A percentile compares a stretch with the other conserved stretches of the same genome.
Evolutionary conservation across 1,284 basidiomycete genomes (phyloP).

Genomic region (Sanghuangporus sanghuang): DNA sequence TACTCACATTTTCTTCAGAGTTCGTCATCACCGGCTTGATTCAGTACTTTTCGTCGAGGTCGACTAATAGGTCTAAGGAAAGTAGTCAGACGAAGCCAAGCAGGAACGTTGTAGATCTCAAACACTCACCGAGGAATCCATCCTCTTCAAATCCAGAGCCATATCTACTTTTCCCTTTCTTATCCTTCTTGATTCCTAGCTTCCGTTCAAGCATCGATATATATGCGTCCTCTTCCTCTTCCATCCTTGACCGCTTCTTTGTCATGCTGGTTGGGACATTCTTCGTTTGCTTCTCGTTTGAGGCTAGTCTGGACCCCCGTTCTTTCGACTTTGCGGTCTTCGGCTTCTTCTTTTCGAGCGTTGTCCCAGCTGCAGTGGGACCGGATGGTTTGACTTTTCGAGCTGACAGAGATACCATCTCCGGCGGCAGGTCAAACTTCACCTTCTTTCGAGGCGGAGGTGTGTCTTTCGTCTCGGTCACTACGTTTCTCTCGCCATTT

Average conservation of each 20-base stretch:
- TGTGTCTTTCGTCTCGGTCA: background rate
- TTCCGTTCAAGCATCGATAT: conserved; percentile 11
- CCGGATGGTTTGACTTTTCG: background rate
- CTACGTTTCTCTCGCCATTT: background rate
- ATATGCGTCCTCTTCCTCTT: conserved; percentile 16
- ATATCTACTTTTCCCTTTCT: conserved; percentile 16
- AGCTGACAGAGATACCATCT: background rate
- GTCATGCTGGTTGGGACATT: background rate
- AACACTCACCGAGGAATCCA: conserved; percentile 7
- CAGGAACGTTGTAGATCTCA: background rate
- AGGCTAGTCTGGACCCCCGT: background rate
- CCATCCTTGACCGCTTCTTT: background rate
- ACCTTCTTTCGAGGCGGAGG: conserved; percentile 3
- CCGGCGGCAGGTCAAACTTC: background rate
- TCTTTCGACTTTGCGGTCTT: background rate
- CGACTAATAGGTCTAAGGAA: conserved; percentile 11
- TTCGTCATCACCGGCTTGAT: background rate
- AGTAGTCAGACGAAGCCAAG: background rate
- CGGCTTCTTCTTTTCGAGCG: background rate
- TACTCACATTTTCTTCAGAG: background rate
- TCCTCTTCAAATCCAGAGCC: conserved; percentile 18
- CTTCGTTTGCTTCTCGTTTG: background rate
- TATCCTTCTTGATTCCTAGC: conserved; percentile 14
- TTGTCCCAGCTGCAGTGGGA: background rate
- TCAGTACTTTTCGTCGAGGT: conserved; percentile 14